A percentile compares a stretch with the other conserved stretches of the same genome.
These are phyloP conservation scores for Agaricales sp. DNA, from an alignment of 1,284 basidiomycete genomes.

Conservation along the genomic window DNA sequence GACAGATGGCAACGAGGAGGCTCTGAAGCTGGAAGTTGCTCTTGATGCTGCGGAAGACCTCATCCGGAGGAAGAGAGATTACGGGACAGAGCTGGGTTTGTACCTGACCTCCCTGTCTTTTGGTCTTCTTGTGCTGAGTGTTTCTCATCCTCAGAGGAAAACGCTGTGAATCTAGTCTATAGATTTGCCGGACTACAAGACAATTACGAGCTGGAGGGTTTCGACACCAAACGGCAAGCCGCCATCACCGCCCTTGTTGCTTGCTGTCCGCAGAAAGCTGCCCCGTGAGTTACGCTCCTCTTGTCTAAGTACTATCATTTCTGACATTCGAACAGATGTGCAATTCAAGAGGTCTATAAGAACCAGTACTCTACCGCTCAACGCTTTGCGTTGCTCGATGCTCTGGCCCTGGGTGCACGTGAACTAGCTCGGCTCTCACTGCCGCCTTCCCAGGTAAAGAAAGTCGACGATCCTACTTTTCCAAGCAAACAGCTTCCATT, in stretches of 20 bases:
- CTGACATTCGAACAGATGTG: constrained; percentile 34
- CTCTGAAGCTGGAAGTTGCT: constrained; percentile 69
- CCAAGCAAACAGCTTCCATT: constrained; percentile 75
- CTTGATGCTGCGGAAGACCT: constrained; percentile 71
- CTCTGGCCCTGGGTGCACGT: constrained; percentile 76
- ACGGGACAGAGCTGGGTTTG: constrained; percentile 78
- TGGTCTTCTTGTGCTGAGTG: too few species aligned
- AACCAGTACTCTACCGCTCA: constrained; percentile 85
- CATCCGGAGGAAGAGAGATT: constrained; percentile 71
- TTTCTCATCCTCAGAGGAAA: constrained; percentile 76
- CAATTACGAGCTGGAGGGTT: constrained; percentile 73
- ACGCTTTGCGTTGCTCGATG: constrained; percentile 76
- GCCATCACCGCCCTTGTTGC: constrained; percentile 73
- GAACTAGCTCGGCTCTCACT: constrained; percentile 71
- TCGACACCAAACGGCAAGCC: constrained; percentile 70
- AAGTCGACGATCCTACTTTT: constrained; percentile 39
- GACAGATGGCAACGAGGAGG: constrained; percentile 57
- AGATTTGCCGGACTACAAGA: constrained; percentile 71
- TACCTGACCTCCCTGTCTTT: too few species aligned
- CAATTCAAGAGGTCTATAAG: constrained; percentile 91
- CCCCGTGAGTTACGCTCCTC: constrained; percentile 47
- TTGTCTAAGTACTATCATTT: constrained; percentile 1
- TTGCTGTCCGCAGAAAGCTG: constrained; percentile 66
- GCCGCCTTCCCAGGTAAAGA: constrained; percentile 25
- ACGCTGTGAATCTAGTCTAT: constrained; percentile 74